Conservation (phyloP, 2,329 filamentous ascomycete genomes). For the Periconia macrospinosa region DNA sequence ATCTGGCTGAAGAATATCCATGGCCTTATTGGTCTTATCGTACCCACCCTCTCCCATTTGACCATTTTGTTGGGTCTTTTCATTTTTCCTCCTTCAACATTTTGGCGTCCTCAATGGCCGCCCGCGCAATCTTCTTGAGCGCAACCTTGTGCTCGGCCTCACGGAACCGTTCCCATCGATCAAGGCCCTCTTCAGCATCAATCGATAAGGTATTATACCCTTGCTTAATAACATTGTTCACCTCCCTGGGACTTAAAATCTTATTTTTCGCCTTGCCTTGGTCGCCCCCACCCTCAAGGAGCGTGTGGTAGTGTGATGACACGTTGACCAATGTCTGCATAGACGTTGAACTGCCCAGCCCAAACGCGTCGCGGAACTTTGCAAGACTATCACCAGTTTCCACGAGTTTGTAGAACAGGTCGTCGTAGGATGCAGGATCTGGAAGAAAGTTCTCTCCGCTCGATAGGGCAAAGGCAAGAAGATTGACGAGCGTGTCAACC, state of each 20-base stretch:
- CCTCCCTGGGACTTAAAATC: conserved; percentile 78
- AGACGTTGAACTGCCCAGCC: conserved; percentile 53
- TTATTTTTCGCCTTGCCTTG: conserved; percentile 57
- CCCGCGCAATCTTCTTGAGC: conserved; percentile 83
- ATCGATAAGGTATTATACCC: conserved; percentile 95
- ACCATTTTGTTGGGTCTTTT: neutral
- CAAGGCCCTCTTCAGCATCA: conserved; percentile 81
- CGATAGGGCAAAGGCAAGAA: conserved; percentile 81
- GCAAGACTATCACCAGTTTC: conserved; percentile 82
- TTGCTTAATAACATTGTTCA: conserved; percentile 90
- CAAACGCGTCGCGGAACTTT: conserved; percentile 81
- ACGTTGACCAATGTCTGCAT: conserved; percentile 85
- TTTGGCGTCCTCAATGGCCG: conserved; percentile 72
- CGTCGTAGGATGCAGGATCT: conserved; percentile 84
- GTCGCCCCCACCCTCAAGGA: conserved; percentile 66
- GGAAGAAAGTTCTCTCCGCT: conserved; percentile 90
- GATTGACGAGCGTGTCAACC: conserved; percentile 75
- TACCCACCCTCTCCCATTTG: neutral
- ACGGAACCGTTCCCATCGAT: conserved; percentile 81
- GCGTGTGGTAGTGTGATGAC: conserved; percentile 80
- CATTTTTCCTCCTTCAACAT: conserved; percentile 41
- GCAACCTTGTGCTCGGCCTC: conserved; percentile 83
- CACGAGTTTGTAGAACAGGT: conserved; percentile 97
- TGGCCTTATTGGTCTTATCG: neutral
- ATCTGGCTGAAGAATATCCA: neutral